Conservation (phyloP, 305 asterid genomes). For the Fraxinus ornus region DNA sequence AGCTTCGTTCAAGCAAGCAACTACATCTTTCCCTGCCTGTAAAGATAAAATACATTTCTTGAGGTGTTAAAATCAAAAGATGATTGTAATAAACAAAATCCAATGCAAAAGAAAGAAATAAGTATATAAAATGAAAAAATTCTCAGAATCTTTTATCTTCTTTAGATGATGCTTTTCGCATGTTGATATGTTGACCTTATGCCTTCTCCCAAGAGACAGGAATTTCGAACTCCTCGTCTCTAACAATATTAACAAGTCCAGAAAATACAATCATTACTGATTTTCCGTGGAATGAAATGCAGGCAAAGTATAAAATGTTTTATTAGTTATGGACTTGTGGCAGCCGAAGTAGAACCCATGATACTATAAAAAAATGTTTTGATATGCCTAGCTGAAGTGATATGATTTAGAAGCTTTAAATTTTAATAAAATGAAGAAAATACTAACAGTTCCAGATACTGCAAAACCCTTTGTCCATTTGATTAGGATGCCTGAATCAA, state of each 20-base stretch:
- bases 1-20: constrained; percentile 74
- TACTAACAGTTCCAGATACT: constrained; percentile 75
- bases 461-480: constrained; percentile 85
- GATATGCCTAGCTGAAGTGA: not conserved
- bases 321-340: not conserved
- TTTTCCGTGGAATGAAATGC: not conserved
- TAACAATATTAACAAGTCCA: not conserved
- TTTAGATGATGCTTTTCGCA: not conserved
- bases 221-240: not conserved
- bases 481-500: constrained; percentile 70
- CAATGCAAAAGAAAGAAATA: not conserved
- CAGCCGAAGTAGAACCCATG: not conserved
- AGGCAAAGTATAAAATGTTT: not conserved
- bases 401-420: not conserved
- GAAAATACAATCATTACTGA: not conserved
- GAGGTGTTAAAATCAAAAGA: not conserved
- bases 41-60: not conserved
- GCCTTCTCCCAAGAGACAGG: not conserved
- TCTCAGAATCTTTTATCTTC: not conserved
- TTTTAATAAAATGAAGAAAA: constrained; percentile 17
- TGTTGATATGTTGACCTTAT: too few relatives aligned
- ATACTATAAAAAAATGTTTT: not conserved
- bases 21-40: constrained; percentile 81
- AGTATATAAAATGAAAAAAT: not conserved
- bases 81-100: not conserved